phyloP scores from a whole-genome alignment of 2,329 filamentous ascomycete species.

The Monilinia polystroma region DNA sequence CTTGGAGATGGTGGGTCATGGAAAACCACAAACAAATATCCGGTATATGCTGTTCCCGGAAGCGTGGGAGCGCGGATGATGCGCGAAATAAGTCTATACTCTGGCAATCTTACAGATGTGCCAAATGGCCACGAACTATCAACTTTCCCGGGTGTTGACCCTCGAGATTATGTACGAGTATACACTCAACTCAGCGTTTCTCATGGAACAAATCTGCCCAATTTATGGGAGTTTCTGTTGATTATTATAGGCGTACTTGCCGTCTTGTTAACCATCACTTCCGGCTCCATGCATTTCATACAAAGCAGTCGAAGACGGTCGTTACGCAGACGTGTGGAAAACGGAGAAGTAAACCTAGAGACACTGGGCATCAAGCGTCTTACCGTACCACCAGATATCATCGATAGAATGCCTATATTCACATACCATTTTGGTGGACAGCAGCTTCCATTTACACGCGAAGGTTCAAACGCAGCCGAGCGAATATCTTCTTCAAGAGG shows the following conservation, averaged over 20 bases:
- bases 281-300: slow-evolving; percentile 71
- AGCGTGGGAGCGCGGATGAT: slow-evolving; percentile 66
- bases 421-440: slow-evolving; percentile 61
- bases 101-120: slow-evolving; percentile 65
- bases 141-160: slow-evolving; percentile 53
- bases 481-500: background rate
- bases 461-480: background rate
- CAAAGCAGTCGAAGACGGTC: slow-evolving; percentile 68
- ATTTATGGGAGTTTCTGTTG: slow-evolving; percentile 77
- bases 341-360: slow-evolving; percentile 83
- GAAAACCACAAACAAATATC: slow-evolving; percentile 69
- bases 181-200: slow-evolving; percentile 55
- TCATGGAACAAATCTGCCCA: slow-evolving; percentile 55
- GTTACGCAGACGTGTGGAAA: slow-evolving; percentile 68
- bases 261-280: slow-evolving; percentile 64
- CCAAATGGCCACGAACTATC: slow-evolving; percentile 59
- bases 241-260: slow-evolving; percentile 71
- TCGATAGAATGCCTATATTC: slow-evolving; percentile 75
- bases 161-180: slow-evolving; percentile 59
- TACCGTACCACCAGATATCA: slow-evolving; percentile 68
- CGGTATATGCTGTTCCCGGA: slow-evolving; percentile 79
- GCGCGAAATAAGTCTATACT: slow-evolving; percentile 71
- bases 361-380: slow-evolving; percentile 80
- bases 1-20: slow-evolving; percentile 69
- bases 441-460: slow-evolving; percentile 44